Percentiles rank a stretch among this genome's conserved stretches.
These are phyloP conservation scores for Heritiera fomes DNA, from an alignment of 345 rosid genomes.

Conservation along the genomic window DNA sequence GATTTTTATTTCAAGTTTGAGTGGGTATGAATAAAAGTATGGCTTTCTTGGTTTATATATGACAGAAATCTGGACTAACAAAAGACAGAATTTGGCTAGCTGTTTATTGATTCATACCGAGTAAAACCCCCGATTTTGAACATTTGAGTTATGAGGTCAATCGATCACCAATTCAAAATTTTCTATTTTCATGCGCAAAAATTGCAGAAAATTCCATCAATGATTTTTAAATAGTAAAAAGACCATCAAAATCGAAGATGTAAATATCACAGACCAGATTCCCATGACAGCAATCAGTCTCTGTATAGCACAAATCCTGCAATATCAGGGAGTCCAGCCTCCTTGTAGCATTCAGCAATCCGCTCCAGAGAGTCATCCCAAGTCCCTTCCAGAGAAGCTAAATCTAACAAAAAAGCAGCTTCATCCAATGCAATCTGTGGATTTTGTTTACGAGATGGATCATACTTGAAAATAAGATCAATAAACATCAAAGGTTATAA, in stretches of 20 bases:
- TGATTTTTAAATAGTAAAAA: neutral
- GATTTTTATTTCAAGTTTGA: neutral
- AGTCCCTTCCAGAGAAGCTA: constrained; percentile 81
- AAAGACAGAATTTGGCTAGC: too few species aligned
- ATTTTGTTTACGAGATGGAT: neutral
- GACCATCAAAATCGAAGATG: neutral
- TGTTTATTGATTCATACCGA: too few species aligned
- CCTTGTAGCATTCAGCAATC: constrained; percentile 62
- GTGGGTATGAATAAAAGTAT: constrained; percentile 10
- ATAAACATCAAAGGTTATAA: neutral
- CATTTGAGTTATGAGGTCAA: neutral
- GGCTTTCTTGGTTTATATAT: constrained; percentile 23
- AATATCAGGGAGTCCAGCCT: constrained; percentile 69
- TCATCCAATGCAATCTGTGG: constrained; percentile 63
- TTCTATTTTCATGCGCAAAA: neutral
- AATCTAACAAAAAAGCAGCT: constrained; percentile 76
- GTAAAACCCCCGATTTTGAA: too few species aligned
- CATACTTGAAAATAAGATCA: neutral
- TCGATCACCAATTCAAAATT: neutral
- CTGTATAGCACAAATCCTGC: constrained; percentile 55
- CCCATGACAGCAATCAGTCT: constrained; percentile 37
- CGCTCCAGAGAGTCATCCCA: constrained; percentile 66
- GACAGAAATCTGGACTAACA: constrained; percentile 11
- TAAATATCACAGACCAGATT: neutral
- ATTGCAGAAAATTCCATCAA: neutral